phyloP scores from a whole-genome alignment of 495 filamentous ascomycete species.

The Penicillium silybi region DNA sequence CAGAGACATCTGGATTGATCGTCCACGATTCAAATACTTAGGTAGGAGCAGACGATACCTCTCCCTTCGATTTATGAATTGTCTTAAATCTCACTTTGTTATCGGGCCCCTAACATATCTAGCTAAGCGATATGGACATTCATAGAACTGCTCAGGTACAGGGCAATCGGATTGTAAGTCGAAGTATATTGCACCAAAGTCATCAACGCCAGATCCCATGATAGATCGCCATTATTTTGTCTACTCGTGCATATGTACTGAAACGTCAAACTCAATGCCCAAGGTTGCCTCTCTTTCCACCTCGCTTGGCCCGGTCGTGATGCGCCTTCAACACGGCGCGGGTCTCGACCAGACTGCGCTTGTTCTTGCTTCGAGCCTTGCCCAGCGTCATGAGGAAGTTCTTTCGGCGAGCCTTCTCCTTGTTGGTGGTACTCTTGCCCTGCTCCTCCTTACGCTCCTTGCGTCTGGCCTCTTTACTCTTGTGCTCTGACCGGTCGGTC shows the following conservation, averaged over 20 bases:
- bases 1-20: too few species aligned
- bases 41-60: too few species aligned
- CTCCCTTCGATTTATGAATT: too few species aligned
- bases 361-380: slow-evolving; percentile 89
- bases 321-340: slow-evolving; percentile 75
- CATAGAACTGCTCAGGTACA: not conserved
- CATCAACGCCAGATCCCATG: slow-evolving; percentile 8
- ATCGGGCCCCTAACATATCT: too few species aligned
- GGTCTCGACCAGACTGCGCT: slow-evolving; percentile 83
- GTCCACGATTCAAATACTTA: too few species aligned
- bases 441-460: slow-evolving; percentile 80
- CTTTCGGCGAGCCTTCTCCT: slow-evolving; percentile 94
- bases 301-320: slow-evolving; percentile 75
- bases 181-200: not conserved
- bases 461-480: slow-evolving; percentile 72
- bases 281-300: slow-evolving; percentile 74
- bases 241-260: not conserved
- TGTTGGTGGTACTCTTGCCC: slow-evolving; percentile 95
- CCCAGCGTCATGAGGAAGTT: slow-evolving; percentile 97
- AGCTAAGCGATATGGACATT: too few species aligned
- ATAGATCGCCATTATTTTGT: slow-evolving; percentile 2
- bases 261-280: slow-evolving; percentile 16
- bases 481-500: slow-evolving; percentile 67
- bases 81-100: too few species aligned
- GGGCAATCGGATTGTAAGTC: not conserved